Base-by-base conservation (phyloP, 176 grass and related monocot species). In the Cenchrus americanus region DNA sequence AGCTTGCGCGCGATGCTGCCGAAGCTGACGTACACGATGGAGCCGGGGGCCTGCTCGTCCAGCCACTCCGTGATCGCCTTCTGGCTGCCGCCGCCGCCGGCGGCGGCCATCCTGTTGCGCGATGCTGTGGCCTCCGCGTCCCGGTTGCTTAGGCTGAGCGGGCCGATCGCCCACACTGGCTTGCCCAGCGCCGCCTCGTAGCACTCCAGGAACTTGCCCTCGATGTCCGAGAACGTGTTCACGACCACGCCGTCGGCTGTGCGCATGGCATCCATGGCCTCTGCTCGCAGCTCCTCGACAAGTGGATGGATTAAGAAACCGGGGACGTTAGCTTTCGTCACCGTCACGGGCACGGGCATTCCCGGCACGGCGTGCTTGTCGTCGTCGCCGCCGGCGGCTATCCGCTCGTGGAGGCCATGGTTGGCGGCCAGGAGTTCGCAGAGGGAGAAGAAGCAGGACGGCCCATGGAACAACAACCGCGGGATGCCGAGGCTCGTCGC, bases 151-250 rank as follows among this genome's bases (percentile, higher is more conserved):
- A 92, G 71, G 69, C 65, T 75, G 47, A 95, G 34, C 43, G 90
- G 93, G n/a, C 90, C 89, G 0, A 93, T 10, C 13, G 87, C 5
- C 89, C 91, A 97, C 14, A 97, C 89, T 30, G 85, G 73, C 80
- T 89, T 89, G 11, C 84, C 86, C 14, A 88, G 42, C 23, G 53
- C 73, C 3, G 62, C 84, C 67, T 89, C 46, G 74, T 91, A 97
- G 50, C 62, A 42, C 5, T 65, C 17, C 0, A 96, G 4, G 62
- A 87, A 91, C 47, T 44, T 4, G 2, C 10, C 21, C 75, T 96
- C 91, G 3, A 91, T 51, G 15, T 89, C 88, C 26, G 71, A 0
- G 60, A 96, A 96, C 8, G 86, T 93, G 75, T 96, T 96, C 6
- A 96, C 48, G 10, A 89, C 78, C 1, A 40, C 80, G 18, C 86